Evolutionary conservation across 116 monocot species (phyloP).

Genomic region (Thalassia testudinum): DNA sequence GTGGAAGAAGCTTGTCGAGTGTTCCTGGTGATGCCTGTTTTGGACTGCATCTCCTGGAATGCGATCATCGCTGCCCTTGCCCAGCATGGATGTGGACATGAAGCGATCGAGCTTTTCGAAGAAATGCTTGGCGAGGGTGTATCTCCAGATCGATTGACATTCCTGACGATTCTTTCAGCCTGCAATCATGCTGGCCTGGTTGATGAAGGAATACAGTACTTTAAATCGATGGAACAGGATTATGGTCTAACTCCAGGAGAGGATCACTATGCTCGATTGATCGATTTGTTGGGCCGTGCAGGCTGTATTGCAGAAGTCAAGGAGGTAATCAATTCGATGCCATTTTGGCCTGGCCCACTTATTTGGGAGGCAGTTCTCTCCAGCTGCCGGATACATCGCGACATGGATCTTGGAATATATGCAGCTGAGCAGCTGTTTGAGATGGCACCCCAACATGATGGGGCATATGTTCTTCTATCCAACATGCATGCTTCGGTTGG

Average conservation of each 20-base stretch:
- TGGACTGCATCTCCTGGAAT: conserved; percentile 85
- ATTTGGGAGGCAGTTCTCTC: conserved; percentile 84
- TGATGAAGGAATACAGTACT: conserved; percentile 65
- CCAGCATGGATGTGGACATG: conserved; percentile 74
- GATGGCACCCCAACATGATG: conserved; percentile 53
- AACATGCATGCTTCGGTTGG: conserved; percentile 52
- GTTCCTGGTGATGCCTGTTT: conserved; percentile 55
- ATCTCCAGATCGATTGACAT: conserved; percentile 61
- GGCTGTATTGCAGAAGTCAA: conserved; percentile 49
- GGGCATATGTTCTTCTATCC: conserved; percentile 44
- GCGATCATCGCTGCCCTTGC: conserved; percentile 83
- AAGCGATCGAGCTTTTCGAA: conserved; percentile 60
- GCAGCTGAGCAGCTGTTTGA: conserved; percentile 68
- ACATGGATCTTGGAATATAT: conserved; percentile 46
- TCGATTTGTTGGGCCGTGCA: conserved; percentile 74
- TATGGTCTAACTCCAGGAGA: conserved; percentile 62
- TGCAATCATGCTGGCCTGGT: conserved; percentile 86
- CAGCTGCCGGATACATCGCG: conserved; percentile 48
- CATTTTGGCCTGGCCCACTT: conserved; percentile 49
- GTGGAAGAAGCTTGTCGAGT: conserved; percentile 46
- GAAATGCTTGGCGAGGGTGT: conserved; percentile 47
- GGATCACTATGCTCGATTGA: conserved; percentile 77
- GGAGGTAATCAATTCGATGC: conserved; percentile 51
- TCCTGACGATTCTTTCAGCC: conserved; percentile 67
- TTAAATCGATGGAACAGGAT: conserved; percentile 66